Evolutionary conservation across 2,329 filamentous ascomycete species (phyloP).

Genomic region (Emericellopsis cladophorae): DNA sequence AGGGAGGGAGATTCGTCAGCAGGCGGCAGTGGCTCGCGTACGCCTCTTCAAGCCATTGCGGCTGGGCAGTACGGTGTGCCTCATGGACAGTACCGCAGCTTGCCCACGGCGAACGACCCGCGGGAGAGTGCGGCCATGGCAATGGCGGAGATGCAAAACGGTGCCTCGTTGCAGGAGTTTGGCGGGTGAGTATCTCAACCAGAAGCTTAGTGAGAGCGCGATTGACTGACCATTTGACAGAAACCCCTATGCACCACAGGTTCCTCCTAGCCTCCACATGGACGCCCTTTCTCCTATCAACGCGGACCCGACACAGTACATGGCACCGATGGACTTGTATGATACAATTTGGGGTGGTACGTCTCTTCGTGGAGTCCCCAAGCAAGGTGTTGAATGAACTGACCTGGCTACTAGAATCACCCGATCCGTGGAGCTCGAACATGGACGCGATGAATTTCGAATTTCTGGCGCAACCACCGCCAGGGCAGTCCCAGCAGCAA

Average conservation of each 20-base stretch:
- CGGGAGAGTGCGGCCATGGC: conserved; percentile 50
- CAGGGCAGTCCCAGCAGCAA: conserved; percentile 39
- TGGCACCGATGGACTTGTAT: conserved; percentile 56
- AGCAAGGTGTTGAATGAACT: not conserved
- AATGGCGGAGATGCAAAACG: conserved; percentile 54
- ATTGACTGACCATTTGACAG: conserved; percentile 9
- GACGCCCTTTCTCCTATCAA: conserved; percentile 35
- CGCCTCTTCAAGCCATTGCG: conserved; percentile 16
- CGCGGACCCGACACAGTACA: conserved; percentile 43
- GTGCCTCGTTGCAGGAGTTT: conserved; percentile 28
- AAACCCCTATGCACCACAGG: conserved; percentile 22
- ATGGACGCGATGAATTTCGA: conserved; percentile 47
- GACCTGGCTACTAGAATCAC: conserved; percentile 30
- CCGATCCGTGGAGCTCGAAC: conserved; percentile 44
- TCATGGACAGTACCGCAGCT: conserved; percentile 12
- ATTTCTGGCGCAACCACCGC: conserved; percentile 45
- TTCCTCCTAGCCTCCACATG: conserved; percentile 23
- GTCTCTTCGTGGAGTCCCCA: conserved; percentile 11
- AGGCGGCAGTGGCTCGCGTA: conserved; percentile 30
- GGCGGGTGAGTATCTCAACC: conserved; percentile 19
- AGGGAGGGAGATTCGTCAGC: conserved; percentile 33
- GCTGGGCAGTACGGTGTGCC: conserved; percentile 2
- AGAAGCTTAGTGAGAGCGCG: not conserved
- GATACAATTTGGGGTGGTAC: conserved; percentile 57
- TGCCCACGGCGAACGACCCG: conserved; percentile 26